Evolutionary conservation across 345 rosid genomes (phyloP).

Genomic region (Bruguiera parviflora): DNA sequence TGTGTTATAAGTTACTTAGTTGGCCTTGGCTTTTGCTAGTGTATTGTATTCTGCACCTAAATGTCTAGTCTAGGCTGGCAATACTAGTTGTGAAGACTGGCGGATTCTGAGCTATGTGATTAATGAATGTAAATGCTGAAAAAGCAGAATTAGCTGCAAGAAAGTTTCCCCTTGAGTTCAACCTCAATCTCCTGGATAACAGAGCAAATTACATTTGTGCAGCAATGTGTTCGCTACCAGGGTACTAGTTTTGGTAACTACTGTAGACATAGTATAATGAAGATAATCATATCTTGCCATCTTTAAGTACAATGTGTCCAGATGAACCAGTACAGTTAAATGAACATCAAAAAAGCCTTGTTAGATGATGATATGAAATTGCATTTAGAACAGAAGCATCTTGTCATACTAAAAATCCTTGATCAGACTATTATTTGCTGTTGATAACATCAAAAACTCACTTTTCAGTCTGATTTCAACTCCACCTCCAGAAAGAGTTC

Average conservation of each 20-base stretch:
- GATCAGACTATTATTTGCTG: background rate
- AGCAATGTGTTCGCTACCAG: too few relatives aligned
- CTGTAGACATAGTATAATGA: too few relatives aligned
- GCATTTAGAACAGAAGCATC: constrained; percentile 1
- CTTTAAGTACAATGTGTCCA: too few relatives aligned
- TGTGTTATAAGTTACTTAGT: background rate
- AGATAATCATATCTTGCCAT: too few relatives aligned
- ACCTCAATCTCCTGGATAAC: too few relatives aligned
- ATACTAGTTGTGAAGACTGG: constrained; percentile 1
- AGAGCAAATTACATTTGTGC: too few relatives aligned
- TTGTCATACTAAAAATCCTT: background rate
- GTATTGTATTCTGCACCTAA: constrained; percentile 5
- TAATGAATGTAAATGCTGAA: background rate
- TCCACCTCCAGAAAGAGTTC: constrained; percentile 98
- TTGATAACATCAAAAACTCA: constrained; percentile 7
- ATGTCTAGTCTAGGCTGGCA: constrained; percentile 11
- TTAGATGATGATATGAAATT: constrained; percentile 1
- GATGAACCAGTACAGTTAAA: too few relatives aligned
- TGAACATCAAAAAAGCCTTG: background rate
- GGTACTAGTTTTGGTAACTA: too few relatives aligned
- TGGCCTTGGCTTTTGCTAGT: background rate
- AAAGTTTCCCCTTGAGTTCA: too few relatives aligned
- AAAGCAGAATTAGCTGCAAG: too few relatives aligned
- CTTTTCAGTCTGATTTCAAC: constrained; percentile 79
- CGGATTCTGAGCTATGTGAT: background rate